phyloP scores from a whole-genome alignment of 2,329 filamentous ascomycete genomes.

The Aureobasidium sp. region DNA sequence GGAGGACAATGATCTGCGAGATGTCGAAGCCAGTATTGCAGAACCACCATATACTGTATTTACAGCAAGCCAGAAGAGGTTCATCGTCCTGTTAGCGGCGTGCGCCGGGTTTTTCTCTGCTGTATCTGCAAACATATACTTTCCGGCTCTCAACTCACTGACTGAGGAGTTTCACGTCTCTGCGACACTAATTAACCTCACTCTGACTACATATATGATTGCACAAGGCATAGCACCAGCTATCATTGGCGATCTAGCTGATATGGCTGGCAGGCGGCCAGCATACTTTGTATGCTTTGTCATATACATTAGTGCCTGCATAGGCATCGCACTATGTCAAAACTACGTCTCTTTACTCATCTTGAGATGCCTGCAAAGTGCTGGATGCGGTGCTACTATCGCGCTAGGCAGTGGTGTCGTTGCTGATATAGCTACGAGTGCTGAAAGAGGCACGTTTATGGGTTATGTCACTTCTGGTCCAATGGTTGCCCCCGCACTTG shows the following conservation, averaged over 20 bases:
- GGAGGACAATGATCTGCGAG: slow-evolving; percentile 5
- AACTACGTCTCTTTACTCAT: slow-evolving; percentile 33
- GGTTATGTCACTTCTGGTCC: slow-evolving; percentile 27
- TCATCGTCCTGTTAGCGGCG: slow-evolving; percentile 44
- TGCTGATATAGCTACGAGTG: slow-evolving; percentile 30
- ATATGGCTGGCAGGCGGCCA: slow-evolving; percentile 45
- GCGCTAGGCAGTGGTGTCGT: slow-evolving; percentile 30
- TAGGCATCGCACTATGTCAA: slow-evolving; percentile 35
- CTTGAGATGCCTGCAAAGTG: slow-evolving; percentile 35
- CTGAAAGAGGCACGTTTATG: slow-evolving; percentile 31
- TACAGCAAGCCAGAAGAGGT: slow-evolving; percentile 35
- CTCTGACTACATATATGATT: slow-evolving; percentile 20
- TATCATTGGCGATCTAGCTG: slow-evolving; percentile 46
- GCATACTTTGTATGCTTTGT: slow-evolving; percentile 43
- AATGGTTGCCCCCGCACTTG: slow-evolving; percentile 22
- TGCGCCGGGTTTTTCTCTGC: slow-evolving; percentile 49
- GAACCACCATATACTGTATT: slow-evolving; percentile 32
- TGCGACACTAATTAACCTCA: slow-evolving; percentile 18
- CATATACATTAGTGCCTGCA: slow-evolving; percentile 37
- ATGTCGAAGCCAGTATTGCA: slow-evolving; percentile 20
- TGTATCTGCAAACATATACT: slow-evolving; percentile 44
- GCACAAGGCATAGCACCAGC: slow-evolving; percentile 48
- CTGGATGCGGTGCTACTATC: slow-evolving; percentile 36
- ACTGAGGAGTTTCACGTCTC: slow-evolving; percentile 18
- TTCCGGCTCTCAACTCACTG: slow-evolving; percentile 18